Evolutionary conservation across 2,329 filamentous ascomycete genomes (phyloP).

Genomic region (Claviceps sp.): DNA sequence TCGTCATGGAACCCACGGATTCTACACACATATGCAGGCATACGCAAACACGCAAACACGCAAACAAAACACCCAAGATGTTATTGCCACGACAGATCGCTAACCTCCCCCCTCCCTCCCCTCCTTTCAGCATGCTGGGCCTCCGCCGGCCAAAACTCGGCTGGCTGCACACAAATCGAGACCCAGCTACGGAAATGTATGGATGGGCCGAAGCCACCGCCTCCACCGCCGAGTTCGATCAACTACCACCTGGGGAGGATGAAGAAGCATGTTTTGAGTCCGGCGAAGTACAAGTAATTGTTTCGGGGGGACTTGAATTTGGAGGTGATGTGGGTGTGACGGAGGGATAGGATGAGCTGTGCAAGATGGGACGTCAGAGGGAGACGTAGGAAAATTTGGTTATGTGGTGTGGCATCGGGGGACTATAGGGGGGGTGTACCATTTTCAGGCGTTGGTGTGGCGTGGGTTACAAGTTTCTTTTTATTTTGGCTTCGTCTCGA

Average conservation of each 20-base stretch:
- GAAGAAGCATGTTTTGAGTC: conserved; percentile 52
- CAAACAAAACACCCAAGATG: not conserved
- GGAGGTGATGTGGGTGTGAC: no score
- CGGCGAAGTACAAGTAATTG: conserved; percentile 20
- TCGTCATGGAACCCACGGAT: no score
- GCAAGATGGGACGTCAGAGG: no score
- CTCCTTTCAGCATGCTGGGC: conserved; percentile 61
- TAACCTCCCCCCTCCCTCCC: not conserved
- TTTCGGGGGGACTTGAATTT: no score
- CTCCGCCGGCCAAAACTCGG: conserved; percentile 54
- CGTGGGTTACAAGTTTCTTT: no score
- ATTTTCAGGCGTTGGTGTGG: no score
- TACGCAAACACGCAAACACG: not conserved
- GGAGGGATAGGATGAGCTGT: no score
- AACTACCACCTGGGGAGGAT: conserved; percentile 83
- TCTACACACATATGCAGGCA: no score
- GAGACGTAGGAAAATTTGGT: no score
- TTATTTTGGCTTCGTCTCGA: no score
- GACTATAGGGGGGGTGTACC: no score
- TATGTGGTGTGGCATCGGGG: no score
- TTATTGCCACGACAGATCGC: not conserved
- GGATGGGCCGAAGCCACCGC: conserved; percentile 53
- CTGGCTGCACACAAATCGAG: conserved; percentile 46
- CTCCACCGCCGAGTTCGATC: conserved; percentile 56
- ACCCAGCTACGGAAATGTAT: conserved; percentile 55